phyloP scores from a whole-genome alignment of 805 yeast species.

The Lachancea meyersii region DNA sequence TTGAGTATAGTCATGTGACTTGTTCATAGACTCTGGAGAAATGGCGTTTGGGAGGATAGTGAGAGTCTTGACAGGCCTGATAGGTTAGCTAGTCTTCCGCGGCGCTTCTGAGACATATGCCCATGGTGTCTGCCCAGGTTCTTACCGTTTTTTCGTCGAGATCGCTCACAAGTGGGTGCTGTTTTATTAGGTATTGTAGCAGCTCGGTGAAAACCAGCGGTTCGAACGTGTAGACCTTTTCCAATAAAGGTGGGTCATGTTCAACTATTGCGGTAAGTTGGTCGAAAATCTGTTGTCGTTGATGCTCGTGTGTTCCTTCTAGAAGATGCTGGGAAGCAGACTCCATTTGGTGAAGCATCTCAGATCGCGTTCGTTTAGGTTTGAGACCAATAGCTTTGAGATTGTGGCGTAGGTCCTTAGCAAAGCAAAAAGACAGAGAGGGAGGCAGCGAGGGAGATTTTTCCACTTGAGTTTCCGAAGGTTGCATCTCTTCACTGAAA shows the following conservation, averaged over 20 bases:
- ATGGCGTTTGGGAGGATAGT: not conserved
- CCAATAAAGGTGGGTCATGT: slow-evolving; percentile 19
- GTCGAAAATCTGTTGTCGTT: slow-evolving; percentile 16
- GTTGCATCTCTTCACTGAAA: not conserved
- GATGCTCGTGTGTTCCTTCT: slow-evolving; percentile 11
- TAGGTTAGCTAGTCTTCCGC: not conserved
- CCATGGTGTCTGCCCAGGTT: slow-evolving; percentile 31
- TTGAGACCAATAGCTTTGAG: slow-evolving; percentile 27
- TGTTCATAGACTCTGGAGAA: not conserved
- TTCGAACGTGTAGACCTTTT: slow-evolving; percentile 27
- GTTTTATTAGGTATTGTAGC: slow-evolving; percentile 13
- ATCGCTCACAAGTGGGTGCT: slow-evolving; percentile 25
- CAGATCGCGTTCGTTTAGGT: slow-evolving; percentile 23
- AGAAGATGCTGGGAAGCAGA: slow-evolving; percentile 23
- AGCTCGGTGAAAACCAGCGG: slow-evolving; percentile 22
- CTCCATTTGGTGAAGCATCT: slow-evolving; percentile 26
- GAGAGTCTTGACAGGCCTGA: not conserved
- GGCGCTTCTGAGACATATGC: slow-evolving; percentile 23
- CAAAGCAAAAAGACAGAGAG: slow-evolving; percentile 20
- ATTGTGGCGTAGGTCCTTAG: slow-evolving; percentile 22
- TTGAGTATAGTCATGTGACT: no score
- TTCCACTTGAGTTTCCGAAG: not conserved
- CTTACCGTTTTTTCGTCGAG: slow-evolving; percentile 27
- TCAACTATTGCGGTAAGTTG: slow-evolving; percentile 20
- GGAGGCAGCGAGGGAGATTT: not conserved